Evolutionary conservation across 2,329 filamentous ascomycete species (phyloP), one percentile per base, ranked within the genome.

Genomic region (Aspergillaceae sp.): DNA sequence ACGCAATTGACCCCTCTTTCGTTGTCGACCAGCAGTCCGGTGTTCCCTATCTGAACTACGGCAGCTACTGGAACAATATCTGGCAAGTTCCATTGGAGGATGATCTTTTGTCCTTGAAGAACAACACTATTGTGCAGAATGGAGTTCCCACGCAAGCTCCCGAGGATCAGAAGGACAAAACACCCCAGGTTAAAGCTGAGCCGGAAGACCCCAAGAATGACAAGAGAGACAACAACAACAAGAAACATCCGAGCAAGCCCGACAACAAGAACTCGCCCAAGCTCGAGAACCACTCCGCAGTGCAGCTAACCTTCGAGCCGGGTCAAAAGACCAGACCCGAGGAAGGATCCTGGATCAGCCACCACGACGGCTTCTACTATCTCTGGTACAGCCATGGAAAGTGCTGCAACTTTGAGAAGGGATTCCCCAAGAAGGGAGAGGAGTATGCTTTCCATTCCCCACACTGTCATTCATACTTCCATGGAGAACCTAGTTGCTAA

Each of bases 301-400:
- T 49, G 35, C 59, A 62, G 11, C 53, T 63, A 38, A 55, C 48
- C 0, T 58, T 44, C 32, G 36, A 52, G 4, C 55, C 54, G 19
- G 8, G 37, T 7, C 7, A 37, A 11, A 44, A 48, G 5, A 7
- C 30, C 6, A 53, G 48, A 33, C 59, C 61, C 1, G 49, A 60
- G 36, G 63, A 66, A 43, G 63, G 61, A 0, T 51, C 56, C 1
- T 65, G 55, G 49, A 57, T 66, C 51, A 63, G 52, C 37, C 64
- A 53, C 36, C 56, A 51, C 6, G 48, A 53, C 3, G 56, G 54
- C 2, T 66, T 56, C 38, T 66, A 66, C 46, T 66, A 66, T 47
- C 32, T 55, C 34, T 66, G 62, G 61, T 63, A 62, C 38, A 65
- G 63, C 40, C 55, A 55, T 42, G 63, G 63, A 10, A 50, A 56